Base-by-base conservation (phyloP, 257 asterid species). In the Solanum ossicruentum region DNA sequence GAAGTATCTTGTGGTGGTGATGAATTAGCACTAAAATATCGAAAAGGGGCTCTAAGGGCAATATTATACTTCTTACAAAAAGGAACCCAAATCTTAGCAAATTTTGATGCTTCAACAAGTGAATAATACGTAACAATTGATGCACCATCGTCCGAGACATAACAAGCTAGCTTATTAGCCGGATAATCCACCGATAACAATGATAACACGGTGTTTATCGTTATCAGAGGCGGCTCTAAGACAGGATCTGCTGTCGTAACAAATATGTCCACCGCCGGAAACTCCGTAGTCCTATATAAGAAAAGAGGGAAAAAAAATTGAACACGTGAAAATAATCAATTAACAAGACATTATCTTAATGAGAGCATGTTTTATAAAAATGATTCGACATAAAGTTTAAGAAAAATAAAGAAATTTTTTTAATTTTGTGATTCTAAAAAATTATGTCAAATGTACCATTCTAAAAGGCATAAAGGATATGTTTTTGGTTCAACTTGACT, bases 101-200 rank as follows among this genome's bases (percentile, higher is more conserved):
- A 89, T 41, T 88, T 72, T 1, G 88, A 63, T 28, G 92, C 88
- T 84, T 89, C 82, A 17, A 86, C 80, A 8, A 89, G 90, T 77
- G 87, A 86, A 36, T 82, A 89, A 70, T 67, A 89, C 2, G 90
- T 89, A 45, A 86, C 55, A 51, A 88, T 86, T 2, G 92, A 89
- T 51, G 89, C 88, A 45, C 87, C 90, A 66, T 89, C 92, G 69
- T 89, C 92, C 1, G 90, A 89, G 6, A 88, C 87, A 55, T 89
- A 87, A 54, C 90, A 89, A 26, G 92, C 90, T 61, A 89, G 7
- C 41, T 86, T 89, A 43, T 86, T 43, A 17, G 81, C 83, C 11
- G 90, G 92, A 86, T 89, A 89, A 81, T 89, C 89, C 18, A 88
- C 86, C 2, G 90, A 88, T 70, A 89, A 83, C 12, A 89, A 81